These are phyloP conservation scores for Xylariaceae sp. DNA, from an alignment of 2,329 filamentous ascomycete genomes.

Conservation along the genomic window DNA sequence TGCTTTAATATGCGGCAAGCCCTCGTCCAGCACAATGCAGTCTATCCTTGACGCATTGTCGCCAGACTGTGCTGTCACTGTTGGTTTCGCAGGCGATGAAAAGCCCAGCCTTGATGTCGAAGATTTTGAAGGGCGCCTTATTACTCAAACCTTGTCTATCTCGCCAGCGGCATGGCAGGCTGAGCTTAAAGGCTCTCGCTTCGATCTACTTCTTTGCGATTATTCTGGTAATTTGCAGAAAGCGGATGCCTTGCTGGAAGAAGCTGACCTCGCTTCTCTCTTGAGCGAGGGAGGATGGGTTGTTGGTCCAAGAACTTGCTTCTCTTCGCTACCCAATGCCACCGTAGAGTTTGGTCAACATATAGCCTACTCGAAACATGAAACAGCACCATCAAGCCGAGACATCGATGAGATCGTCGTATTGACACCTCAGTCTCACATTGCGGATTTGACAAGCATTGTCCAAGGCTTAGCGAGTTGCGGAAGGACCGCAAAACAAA, in stretches of 20 bases:
- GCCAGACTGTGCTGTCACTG: conserved; percentile 8
- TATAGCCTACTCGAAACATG: conserved; percentile 9
- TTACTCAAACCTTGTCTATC: background rate
- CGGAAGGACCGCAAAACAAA: conserved; percentile 6
- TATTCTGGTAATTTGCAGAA: conserved; percentile 4
- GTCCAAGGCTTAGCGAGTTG: conserved; percentile 3
- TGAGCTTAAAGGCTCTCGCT: conserved; percentile 4
- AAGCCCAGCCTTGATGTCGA: conserved; percentile 1
- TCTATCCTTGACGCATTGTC: conserved; percentile 3
- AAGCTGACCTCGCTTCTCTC: conserved; percentile 5
- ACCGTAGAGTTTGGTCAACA: conserved; percentile 8
- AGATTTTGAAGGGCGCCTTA: conserved; percentile 7
- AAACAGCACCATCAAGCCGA: background rate
- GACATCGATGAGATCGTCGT: conserved; percentile 3
- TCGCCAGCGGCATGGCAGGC: conserved; percentile 8
- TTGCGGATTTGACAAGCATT: conserved; percentile 2
- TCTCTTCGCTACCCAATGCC: conserved; percentile 8
- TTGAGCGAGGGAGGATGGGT: conserved; percentile 16
- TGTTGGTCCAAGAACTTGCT: conserved; percentile 8
- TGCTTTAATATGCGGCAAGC: conserved; percentile 9
- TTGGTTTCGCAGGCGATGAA: conserved; percentile 6
- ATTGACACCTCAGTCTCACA: conserved; percentile 3
- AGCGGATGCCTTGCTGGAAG: background rate
- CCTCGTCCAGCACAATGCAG: conserved; percentile 1
- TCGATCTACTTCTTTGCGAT: conserved; percentile 11